Evolutionary conservation across 768 basidiomycete genomes (phyloP).

Genomic region (Naganishia onofrii): DNA sequence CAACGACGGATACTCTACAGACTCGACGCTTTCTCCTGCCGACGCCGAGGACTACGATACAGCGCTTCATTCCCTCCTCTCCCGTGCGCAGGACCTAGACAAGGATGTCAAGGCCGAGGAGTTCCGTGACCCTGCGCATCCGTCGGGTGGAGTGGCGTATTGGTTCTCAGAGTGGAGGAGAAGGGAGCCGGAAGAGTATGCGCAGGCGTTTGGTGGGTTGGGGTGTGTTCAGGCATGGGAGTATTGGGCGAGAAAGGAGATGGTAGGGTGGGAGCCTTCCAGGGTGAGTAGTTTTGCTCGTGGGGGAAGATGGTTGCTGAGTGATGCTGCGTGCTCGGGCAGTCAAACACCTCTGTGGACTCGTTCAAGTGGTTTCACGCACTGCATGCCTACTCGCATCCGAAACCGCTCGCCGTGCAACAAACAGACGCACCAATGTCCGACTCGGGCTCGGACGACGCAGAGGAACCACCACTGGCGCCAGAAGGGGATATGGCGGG

Average conservation of each 20-base stretch:
- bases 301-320: background rate
- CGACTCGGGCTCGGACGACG: slow-evolving; percentile 47
- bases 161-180: slow-evolving; percentile 71
- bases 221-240: slow-evolving; percentile 87
- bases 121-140: slow-evolving; percentile 63
- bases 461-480: slow-evolving; percentile 64
- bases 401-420: slow-evolving; percentile 36
- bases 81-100: slow-evolving; percentile 62
- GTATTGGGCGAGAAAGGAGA: slow-evolving; percentile 86
- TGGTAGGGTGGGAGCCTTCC: slow-evolving; percentile 82
- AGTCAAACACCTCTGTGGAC: slow-evolving; percentile 58
- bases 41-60: slow-evolving; percentile 68
- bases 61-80: slow-evolving; percentile 61
- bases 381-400: slow-evolving; percentile 73
- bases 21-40: slow-evolving; percentile 65
- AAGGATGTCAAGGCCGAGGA: slow-evolving; percentile 80
- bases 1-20: slow-evolving; percentile 86
- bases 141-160: slow-evolving; percentile 65
- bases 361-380: slow-evolving; percentile 79
- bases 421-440: slow-evolving; percentile 4
- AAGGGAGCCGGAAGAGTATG: slow-evolving; percentile 74
- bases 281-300: slow-evolving; percentile 58
- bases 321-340: background rate
- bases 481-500: slow-evolving; percentile 83
- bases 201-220: slow-evolving; percentile 83